These are phyloP conservation scores for Neodidymelliopsis sp. DNA, from an alignment of 2,329 filamentous ascomycete genomes.

Conservation along the genomic window DNA sequence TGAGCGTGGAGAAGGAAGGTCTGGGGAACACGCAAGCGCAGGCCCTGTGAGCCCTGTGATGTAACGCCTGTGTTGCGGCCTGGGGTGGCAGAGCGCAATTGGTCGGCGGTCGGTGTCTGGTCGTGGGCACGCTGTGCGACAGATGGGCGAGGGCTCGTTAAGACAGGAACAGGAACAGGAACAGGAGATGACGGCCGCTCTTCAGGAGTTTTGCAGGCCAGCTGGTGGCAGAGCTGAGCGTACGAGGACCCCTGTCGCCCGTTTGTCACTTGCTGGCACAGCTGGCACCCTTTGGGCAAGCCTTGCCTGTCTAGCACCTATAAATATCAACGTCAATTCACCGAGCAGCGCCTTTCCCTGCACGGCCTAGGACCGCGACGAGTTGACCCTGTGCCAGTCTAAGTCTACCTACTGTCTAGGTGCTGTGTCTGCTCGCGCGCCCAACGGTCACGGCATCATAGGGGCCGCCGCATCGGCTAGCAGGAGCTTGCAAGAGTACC, in stretches of 20 bases:
- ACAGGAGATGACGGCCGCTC: constrained; percentile 13
- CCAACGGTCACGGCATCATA: constrained; percentile 22
- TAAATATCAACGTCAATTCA: constrained; percentile 30
- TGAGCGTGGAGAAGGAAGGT: constrained; percentile 29
- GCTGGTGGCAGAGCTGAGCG: constrained; percentile 31
- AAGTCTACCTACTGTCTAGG: no score
- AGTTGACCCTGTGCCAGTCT: constrained; percentile 10
- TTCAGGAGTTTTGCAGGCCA: constrained; percentile 28
- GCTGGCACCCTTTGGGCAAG: constrained; percentile 16
- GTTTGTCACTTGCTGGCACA: constrained; percentile 24
- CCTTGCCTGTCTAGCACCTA: constrained; percentile 25
- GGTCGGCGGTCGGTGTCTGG: constrained; percentile 6
- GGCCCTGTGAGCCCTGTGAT: constrained; percentile 14
- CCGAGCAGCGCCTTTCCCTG: constrained; percentile 20
- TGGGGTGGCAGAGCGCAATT: constrained; percentile 19
- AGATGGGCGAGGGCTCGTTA: constrained; percentile 15
- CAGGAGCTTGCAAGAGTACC: no score
- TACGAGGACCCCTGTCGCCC: constrained; percentile 23
- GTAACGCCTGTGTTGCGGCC: constrained; percentile 21
- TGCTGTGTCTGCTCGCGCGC: constrained; percentile 4
- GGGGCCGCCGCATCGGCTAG: no score
- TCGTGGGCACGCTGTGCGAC: constrained; percentile 14
- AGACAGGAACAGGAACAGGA: constrained; percentile 10
- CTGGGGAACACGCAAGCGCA: constrained; percentile 22
- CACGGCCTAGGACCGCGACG: constrained; percentile 14